Evolutionary conservation across 805 yeast species (phyloP).

Genomic region (Barnettozyma salicaria): DNA sequence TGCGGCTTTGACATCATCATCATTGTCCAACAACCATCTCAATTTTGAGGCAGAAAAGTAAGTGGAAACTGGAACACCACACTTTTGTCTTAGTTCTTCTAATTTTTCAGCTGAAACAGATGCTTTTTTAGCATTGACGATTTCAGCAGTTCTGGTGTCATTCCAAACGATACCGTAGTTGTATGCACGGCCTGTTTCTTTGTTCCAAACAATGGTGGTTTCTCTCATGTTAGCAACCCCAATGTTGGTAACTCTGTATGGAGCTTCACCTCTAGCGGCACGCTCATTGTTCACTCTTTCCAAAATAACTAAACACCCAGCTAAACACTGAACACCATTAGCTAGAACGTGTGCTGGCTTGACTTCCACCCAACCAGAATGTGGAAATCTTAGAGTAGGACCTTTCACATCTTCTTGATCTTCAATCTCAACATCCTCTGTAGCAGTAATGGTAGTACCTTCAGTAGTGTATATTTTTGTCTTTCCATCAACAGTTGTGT

Average conservation of each 20-base stretch:
- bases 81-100: slow-evolving; percentile 51
- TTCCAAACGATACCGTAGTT: slow-evolving; percentile 92
- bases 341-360: slow-evolving; percentile 78
- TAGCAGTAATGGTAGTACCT: slow-evolving; percentile 62
- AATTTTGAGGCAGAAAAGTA: slow-evolving; percentile 89
- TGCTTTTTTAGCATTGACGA: slow-evolving; percentile 57
- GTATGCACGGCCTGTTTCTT: slow-evolving; percentile 77
- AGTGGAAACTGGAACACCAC: slow-evolving; percentile 86
- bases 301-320: slow-evolving; percentile 53
- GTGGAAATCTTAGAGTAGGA: slow-evolving; percentile 72
- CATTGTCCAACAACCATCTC: slow-evolving; percentile 84
- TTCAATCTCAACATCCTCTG: slow-evolving; percentile 54
- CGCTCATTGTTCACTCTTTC: slow-evolving; percentile 50
- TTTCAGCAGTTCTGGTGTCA: slow-evolving; percentile 77
- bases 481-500: slow-evolving; percentile 39
- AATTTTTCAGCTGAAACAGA: slow-evolving; percentile 49
- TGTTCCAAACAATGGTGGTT: slow-evolving; percentile 85
- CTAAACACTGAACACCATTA: slow-evolving; percentile 75
- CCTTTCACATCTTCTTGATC: slow-evolving; percentile 39
- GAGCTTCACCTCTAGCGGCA: slow-evolving; percentile 36
- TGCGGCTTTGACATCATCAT: slow-evolving; percentile 54
- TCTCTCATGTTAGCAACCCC: slow-evolving; percentile 97
- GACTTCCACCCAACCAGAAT: slow-evolving; percentile 93
- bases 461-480: slow-evolving; percentile 63
- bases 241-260: slow-evolving; percentile 61